Percentiles rank a stretch among this genome's conserved stretches.
Conservation (phyloP, 2,329 filamentous ascomycete genomes). For the Fonsecaea nubica region DNA sequence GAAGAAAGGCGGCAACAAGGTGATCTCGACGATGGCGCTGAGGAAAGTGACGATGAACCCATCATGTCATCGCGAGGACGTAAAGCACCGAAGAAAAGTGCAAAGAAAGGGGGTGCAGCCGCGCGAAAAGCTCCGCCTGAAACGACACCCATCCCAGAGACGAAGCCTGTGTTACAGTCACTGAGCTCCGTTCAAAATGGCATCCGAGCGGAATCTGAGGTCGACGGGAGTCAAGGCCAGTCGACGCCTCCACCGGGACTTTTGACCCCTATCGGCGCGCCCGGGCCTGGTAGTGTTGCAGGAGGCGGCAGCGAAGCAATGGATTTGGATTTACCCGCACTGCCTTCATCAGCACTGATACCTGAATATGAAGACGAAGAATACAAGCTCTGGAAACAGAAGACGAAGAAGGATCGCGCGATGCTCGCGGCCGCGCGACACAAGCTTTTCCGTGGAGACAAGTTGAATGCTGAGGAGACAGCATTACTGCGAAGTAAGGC, state of each 20-base stretch:
- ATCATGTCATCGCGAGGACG: slow-evolving; percentile 97
- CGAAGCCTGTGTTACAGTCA: slow-evolving; percentile 72
- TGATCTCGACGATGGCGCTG: slow-evolving; percentile 74
- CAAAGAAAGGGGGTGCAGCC: slow-evolving; percentile 68
- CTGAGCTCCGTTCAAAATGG: slow-evolving; percentile 53
- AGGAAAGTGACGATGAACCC: slow-evolving; percentile 95
- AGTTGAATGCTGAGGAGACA: slow-evolving; percentile 84
- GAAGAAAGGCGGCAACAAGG: slow-evolving; percentile 81
- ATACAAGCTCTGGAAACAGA: slow-evolving; percentile 98
- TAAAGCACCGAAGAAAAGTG: slow-evolving; percentile 80
- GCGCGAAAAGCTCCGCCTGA: slow-evolving; percentile 78
- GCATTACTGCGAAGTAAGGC: slow-evolving; percentile 83
- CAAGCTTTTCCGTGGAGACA: slow-evolving; percentile 82
- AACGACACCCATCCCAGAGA: slow-evolving; percentile 76
- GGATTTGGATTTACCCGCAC: slow-evolving; percentile 82
- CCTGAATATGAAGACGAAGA: slow-evolving; percentile 85
- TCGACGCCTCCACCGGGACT: slow-evolving; percentile 76
- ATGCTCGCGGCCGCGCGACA: slow-evolving; percentile 83
- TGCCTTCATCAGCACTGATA: slow-evolving; percentile 68
- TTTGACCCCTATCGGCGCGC: slow-evolving; percentile 74
- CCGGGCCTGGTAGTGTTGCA: slow-evolving; percentile 66
- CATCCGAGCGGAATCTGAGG: slow-evolving; percentile 74
- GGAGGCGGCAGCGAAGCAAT: slow-evolving; percentile 74
- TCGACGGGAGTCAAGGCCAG: slow-evolving; percentile 75
- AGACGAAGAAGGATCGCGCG: slow-evolving; percentile 94